Percentiles rank a stretch among this genome's conserved stretches.
These are phyloP conservation scores for Coemansia sp. DNA, from an alignment of 192 early-diverging fungal genomes.

Conservation along the genomic window DNA sequence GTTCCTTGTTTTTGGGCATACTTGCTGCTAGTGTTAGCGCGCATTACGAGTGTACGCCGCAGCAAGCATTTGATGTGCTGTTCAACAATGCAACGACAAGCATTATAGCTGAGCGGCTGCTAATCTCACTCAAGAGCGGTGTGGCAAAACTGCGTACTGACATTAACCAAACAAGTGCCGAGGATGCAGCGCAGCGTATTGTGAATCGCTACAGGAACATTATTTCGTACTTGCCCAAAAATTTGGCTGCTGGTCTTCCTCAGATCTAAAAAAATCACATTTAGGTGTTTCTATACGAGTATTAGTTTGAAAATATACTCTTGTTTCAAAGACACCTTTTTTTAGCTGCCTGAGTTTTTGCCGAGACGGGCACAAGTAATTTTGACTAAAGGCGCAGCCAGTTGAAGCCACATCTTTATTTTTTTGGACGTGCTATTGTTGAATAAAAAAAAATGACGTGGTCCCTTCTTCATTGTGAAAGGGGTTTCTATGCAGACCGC, in stretches of 20 bases:
- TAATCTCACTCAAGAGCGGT: slow-evolving; percentile 24
- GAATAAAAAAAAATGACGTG: not conserved
- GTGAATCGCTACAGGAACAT: slow-evolving; percentile 24
- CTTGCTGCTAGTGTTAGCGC: slow-evolving; percentile 12
- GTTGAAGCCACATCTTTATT: not conserved
- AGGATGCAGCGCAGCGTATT: slow-evolving; percentile 20
- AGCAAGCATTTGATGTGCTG: slow-evolving; percentile 41
- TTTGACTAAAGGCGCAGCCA: not conserved
- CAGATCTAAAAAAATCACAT: not conserved
- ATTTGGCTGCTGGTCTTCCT: slow-evolving; percentile 18
- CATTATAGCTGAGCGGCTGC: slow-evolving; percentile 20
- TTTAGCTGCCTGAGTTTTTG: not conserved
- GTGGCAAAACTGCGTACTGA: slow-evolving; percentile 12
- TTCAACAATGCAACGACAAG: slow-evolving; percentile 28
- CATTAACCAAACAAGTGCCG: slow-evolving; percentile 12
- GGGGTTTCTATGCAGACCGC: not conserved
- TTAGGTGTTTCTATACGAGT: not conserved
- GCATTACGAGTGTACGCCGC: slow-evolving; percentile 33
- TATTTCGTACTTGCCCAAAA: slow-evolving; percentile 17
- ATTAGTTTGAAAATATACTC: not conserved
- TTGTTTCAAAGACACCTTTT: not conserved
- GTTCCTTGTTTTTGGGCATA: slow-evolving; percentile 4
- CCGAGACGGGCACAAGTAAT: not conserved
- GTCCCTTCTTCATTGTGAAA: not conserved
- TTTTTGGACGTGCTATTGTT: not conserved